Conservation (phyloP, 345 rosid species). For the Brassica nigra region DNA sequence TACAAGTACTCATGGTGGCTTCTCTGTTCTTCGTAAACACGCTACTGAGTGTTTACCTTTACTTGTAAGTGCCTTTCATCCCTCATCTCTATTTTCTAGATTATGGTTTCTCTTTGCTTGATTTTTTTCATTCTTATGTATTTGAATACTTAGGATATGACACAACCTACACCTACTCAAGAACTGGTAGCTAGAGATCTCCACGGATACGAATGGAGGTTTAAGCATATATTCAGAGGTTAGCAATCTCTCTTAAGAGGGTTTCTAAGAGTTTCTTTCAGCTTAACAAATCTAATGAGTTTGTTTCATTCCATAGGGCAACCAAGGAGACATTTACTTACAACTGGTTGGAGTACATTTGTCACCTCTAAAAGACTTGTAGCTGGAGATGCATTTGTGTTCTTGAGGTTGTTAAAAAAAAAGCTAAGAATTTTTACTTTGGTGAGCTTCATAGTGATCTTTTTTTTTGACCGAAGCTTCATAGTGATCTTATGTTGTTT, state of each 20-base stretch:
- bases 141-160: slow-evolving; percentile 48
- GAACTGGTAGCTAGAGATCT: slow-evolving; percentile 73
- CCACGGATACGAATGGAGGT: slow-evolving; percentile 77
- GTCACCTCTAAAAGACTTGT: slow-evolving; percentile 69
- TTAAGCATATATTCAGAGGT: slow-evolving; percentile 84
- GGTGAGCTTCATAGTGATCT: background rate
- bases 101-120: too few species aligned
- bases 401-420: slow-evolving; percentile 54
- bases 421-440: slow-evolving; percentile 37
- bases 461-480: too few species aligned
- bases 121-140: background rate
- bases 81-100: background rate
- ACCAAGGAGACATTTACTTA: slow-evolving; percentile 77
- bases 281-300: background rate
- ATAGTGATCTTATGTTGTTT: background rate
- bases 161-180: slow-evolving; percentile 61
- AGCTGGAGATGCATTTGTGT: slow-evolving; percentile 77
- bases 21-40: slow-evolving; percentile 87
- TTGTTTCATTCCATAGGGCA: slow-evolving; percentile 48
- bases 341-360: slow-evolving; percentile 83
- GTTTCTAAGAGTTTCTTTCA: background rate
- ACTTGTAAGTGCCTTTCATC: slow-evolving; percentile 47
- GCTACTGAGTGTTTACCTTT: slow-evolving; percentile 82
- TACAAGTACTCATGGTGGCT: slow-evolving; percentile 95
- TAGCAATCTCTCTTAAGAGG: slow-evolving; percentile 9